Evolutionary conservation across 768 basidiomycete genomes (phyloP), one percentile per base, ranked within the genome.

Genomic region (button mushroom (Agaricus bisporus)): DNA sequence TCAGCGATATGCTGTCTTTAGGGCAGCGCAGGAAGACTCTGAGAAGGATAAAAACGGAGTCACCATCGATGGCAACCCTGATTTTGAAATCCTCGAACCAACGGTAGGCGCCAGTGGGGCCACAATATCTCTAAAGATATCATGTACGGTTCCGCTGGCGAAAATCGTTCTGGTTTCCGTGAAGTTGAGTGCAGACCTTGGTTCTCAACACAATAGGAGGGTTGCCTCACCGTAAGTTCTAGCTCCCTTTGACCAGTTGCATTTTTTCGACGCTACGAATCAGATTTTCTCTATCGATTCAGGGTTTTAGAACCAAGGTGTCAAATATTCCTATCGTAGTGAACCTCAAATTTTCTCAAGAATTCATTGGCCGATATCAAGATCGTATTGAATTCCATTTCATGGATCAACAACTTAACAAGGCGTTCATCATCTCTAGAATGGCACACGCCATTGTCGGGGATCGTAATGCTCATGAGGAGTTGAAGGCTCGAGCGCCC

Each of bases 1-100:
- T 22, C 71, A 73, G 58, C 58, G 53, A 6, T 80, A 71, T 53
- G 57, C 70, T 0, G 60, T 66, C 5, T 77, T 76, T 56, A 68
- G 70, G 39, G 64, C 69, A 1, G 76, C 72, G 0, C 51, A 81
- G 12, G 77, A 80, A 10, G 78, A 79, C 39, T 76, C 81, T 0
- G 77, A 81, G 48, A 73, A 71, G 39, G 81, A 84, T 56, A 81
- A 80, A 49, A 68, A 82, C 43, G 80, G 78, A 0, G 64, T 83
- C 8, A 58, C 61, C 0, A 63, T 85, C 3, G 64, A 68, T 4
- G 74, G 73, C 1, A 63, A 67, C 5, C 62, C 79, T 11, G 74
- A 85, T 59, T 78, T 85, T 48, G 81, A 72, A 3, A 66, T 83
- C 36, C 60, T 85, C 4, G 74, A 78, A n/a, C 61, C 66, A 3